These are phyloP conservation scores for Paecilomyces dactylethromorphus DNA, from an alignment of 2,329 filamentous ascomycete species.

Conservation along the genomic window DNA sequence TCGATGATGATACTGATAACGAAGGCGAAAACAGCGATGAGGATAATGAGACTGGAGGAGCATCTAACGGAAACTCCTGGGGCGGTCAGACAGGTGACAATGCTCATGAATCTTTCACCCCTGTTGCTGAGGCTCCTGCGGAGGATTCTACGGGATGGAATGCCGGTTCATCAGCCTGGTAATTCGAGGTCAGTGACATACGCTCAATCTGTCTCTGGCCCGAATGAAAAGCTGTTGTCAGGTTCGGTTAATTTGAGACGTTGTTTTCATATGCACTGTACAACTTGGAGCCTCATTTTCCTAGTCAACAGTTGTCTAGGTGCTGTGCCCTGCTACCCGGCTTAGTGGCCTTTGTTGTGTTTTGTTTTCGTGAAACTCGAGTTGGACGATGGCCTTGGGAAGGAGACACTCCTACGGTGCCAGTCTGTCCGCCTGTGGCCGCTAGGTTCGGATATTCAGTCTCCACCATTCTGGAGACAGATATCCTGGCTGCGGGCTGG, in stretches of 20 bases:
- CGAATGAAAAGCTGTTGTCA: too few relatives aligned
- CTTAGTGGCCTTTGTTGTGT: neutral
- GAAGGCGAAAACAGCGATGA: conserved; percentile 25
- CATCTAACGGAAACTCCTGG: neutral
- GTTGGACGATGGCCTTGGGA: neutral
- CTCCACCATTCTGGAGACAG: neutral
- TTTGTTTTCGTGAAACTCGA: neutral
- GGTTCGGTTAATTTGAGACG: too few relatives aligned
- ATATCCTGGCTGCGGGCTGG: neutral
- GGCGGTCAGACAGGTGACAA: conserved; percentile 9
- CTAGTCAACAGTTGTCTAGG: too few relatives aligned
- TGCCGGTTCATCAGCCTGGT: neutral
- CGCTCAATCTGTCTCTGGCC: too few relatives aligned
- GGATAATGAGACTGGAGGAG: conserved; percentile 6
- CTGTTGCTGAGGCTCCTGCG: conserved; percentile 4
- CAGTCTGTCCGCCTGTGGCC: neutral
- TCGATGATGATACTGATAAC: conserved; percentile 49
- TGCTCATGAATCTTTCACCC: conserved; percentile 10
- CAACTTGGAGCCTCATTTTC: too few relatives aligned
- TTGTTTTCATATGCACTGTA: too few relatives aligned
- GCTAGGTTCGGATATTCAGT: neutral
- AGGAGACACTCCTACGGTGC: neutral
- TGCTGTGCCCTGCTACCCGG: too few relatives aligned
- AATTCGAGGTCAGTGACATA: neutral
- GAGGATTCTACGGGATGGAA: neutral